Base-by-base conservation (phyloP, 768 basidiomycete species). In the Agaricus bisporus region DNA sequence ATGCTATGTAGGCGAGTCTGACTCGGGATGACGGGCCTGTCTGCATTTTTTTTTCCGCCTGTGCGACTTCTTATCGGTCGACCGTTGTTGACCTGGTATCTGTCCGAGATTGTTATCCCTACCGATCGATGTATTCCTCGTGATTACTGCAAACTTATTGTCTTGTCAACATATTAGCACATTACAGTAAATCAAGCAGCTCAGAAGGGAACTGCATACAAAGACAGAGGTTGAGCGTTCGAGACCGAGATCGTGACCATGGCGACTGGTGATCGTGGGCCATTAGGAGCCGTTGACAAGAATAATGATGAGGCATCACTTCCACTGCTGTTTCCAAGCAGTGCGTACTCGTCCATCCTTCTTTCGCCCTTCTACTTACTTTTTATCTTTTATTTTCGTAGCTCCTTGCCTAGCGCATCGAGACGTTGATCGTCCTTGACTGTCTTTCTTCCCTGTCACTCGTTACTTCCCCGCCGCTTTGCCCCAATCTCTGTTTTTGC, bases 371-470 rank as follows among this genome's bases (percentile, higher is more conserved):
- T 49, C 44, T 45, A 50, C 54, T 37, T 29, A 46, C 41, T 36
- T 15, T 22, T 42, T 41, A 59, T 49, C 58, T 59, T 56, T 61
- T 59, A 58, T 56, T 57, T 55, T 57, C 58, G 61, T 61, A 66
- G 62, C 66, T 68, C 56, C 59, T 65, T 68, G 64, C 72, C 71
- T 66, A 74, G 80, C 72, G 73, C 77, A 68, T 17, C 12, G 38
- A 75, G 84, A 73, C 86, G 86, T 87, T 81, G 85, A 86, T 66
- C 85, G 85, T 82, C 83, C 67, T 72, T 69, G 64, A 64, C 63
- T 64, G 70, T 65, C 66, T 64, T 65, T 61, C 61, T 70, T 72
- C 64, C 69, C 65, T 61, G 55, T 62, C 46, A 15, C 37, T 48
- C 47, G 28, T 36, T 41, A 44, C 35, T 53, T 46, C 46, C 25